Conservation (phyloP, 345 rosid genomes). For the Dipteronia sinensis region DNA sequence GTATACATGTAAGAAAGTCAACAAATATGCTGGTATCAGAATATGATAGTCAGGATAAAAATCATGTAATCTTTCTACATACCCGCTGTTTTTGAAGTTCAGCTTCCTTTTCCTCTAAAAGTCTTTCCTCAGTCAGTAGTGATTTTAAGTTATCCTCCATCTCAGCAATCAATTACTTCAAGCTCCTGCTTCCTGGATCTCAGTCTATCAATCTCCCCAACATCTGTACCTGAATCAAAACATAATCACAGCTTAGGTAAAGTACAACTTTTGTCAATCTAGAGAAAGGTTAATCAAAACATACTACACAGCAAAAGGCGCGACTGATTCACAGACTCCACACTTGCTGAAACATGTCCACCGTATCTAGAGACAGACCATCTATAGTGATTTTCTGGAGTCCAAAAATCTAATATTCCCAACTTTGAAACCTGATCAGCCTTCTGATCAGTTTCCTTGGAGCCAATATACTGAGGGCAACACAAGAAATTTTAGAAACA, state of each 20-base stretch:
- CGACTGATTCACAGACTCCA: constrained; percentile 69
- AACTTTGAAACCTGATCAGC: constrained; percentile 75
- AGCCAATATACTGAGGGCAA: constrained; percentile 72
- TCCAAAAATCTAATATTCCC: constrained; percentile 83
- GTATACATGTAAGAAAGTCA: constrained; percentile 3
- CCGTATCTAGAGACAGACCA: constrained; percentile 94
- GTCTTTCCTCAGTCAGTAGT: constrained; percentile 58
- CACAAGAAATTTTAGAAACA: constrained; percentile 7
- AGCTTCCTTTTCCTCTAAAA: constrained; percentile 71
- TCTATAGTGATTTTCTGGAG: constrained; percentile 86
- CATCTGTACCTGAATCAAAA: constrained; percentile 51
- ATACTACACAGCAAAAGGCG: constrained; percentile 75
- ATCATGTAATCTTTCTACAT: constrained; percentile 20
- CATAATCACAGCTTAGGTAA: not conserved
- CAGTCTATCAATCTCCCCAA: constrained; percentile 71
- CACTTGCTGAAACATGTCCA: constrained; percentile 68
- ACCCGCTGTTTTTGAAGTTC: constrained; percentile 71
- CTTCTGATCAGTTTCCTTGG: constrained; percentile 72
- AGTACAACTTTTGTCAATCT: not conserved
- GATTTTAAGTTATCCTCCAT: constrained; percentile 49
- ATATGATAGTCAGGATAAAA: not conserved
- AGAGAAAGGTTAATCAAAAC: constrained; percentile 15
- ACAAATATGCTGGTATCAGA: not conserved
- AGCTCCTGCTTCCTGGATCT: constrained; percentile 59
- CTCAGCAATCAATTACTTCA: constrained; percentile 48